phyloP scores from a whole-genome alignment of 345 rosid genomes.

The Acer yangbiense region DNA sequence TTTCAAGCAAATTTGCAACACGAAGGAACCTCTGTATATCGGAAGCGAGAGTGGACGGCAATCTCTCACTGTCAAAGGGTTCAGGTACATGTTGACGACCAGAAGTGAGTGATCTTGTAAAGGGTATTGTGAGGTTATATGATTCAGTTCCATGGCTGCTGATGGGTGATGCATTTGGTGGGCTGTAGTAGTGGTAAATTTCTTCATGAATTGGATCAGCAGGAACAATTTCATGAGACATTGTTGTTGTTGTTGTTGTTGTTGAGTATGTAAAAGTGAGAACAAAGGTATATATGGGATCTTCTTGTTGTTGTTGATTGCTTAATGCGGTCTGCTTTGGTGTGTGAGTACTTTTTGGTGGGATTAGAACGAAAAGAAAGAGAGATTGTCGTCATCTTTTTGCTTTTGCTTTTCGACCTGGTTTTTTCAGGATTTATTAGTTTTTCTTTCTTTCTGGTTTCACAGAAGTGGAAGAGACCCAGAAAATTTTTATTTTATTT shows the following conservation, averaged over 20 bases:
- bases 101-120: slow-evolving; percentile 43
- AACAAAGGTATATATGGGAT: slow-evolving; percentile 20
- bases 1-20: slow-evolving; percentile 74
- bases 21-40: slow-evolving; percentile 88
- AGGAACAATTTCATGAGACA: slow-evolving; percentile 69
- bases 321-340: slow-evolving; percentile 18
- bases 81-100: slow-evolving; percentile 40
- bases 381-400: neutral
- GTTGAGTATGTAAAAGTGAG: neutral
- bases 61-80: slow-evolving; percentile 90
- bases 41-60: slow-evolving; percentile 72
- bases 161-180: slow-evolving; percentile 29
- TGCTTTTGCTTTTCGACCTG: slow-evolving; percentile 20
- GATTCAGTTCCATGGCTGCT: slow-evolving; percentile 11
- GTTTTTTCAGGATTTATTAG: neutral
- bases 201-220: slow-evolving; percentile 52
- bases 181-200: neutral
- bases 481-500: neutral
- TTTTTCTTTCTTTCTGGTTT: neutral
- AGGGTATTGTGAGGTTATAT: slow-evolving; percentile 7
- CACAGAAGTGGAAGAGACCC: neutral
- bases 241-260: slow-evolving; percentile 2
- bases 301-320: slow-evolving; percentile 8
- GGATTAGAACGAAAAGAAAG: neutral
- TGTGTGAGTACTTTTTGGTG: neutral